phyloP scores from a whole-genome alignment of 2,329 filamentous ascomycete species.

The Lasiodiplodia sp. region DNA sequence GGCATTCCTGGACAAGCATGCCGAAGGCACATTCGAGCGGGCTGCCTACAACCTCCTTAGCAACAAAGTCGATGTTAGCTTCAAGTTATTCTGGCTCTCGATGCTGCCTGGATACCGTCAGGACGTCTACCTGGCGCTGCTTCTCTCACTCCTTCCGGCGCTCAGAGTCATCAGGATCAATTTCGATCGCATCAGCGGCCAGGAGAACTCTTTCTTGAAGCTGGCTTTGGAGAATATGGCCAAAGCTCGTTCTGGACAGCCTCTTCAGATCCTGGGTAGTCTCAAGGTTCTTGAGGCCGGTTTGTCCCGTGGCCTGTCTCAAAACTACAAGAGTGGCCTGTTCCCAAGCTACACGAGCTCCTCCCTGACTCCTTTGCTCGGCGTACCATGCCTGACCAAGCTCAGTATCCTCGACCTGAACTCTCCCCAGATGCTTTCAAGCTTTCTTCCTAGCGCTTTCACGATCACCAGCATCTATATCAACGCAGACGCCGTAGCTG shows the following conservation, averaged over 20 bases:
- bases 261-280: not conserved
- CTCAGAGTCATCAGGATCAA: not conserved
- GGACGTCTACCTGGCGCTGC: not conserved
- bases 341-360: not conserved
- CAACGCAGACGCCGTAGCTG: not conserved
- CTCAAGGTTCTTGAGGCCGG: not conserved
- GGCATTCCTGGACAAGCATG: not conserved
- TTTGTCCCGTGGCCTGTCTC: too few relatives aligned
- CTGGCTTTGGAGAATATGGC: not conserved
- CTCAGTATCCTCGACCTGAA: not conserved
- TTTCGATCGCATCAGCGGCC: not conserved
- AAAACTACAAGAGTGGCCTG: too few relatives aligned
- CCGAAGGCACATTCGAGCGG: not conserved
- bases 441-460: too few relatives aligned
- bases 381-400: not conserved
- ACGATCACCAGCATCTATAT: not conserved
- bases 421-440: not conserved
- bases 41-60: not conserved
- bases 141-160: not conserved
- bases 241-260: not conserved
- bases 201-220: not conserved
- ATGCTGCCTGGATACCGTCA: not conserved
- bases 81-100: not conserved
- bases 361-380: not conserved
- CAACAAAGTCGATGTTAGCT: not conserved